Evolutionary conservation across 257 asterid genomes (phyloP).

Genomic region (Fraxinus anomala): DNA sequence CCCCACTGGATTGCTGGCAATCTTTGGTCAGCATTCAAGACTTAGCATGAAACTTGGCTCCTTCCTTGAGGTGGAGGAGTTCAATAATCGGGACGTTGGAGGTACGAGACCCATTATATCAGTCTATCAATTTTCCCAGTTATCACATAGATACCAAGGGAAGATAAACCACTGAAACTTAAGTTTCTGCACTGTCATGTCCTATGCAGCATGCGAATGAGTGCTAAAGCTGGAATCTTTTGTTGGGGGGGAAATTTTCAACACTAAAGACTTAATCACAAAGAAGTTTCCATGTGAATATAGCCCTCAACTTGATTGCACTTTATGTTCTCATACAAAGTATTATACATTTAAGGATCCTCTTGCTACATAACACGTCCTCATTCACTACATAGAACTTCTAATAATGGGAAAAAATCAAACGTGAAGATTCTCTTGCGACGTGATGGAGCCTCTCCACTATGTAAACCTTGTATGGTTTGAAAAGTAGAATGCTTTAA

Average conservation of each 20-base stretch:
- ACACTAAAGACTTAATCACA: not conserved
- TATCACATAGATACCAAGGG: not conserved
- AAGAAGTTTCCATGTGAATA: not conserved
- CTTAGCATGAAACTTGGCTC: not conserved
- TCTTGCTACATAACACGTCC: not conserved
- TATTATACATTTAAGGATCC: no score
- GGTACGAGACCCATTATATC: not conserved
- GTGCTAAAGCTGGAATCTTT: not conserved
- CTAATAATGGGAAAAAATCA: not conserved
- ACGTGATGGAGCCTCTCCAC: not conserved
- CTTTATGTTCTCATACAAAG: not conserved
- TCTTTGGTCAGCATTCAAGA: not conserved
- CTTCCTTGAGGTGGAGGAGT: not conserved
- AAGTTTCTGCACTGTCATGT: not conserved
- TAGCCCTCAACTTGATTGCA: not conserved
- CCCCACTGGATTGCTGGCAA: not conserved
- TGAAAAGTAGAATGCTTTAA: not conserved
- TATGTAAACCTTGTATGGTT: not conserved
- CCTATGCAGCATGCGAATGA: not conserved
- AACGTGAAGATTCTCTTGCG: not conserved
- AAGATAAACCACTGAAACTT: not conserved
- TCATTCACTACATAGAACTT: not conserved
- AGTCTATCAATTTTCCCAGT: not conserved
- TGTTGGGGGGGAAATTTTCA: not conserved
- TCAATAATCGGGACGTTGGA: not conserved